A percentile compares a stretch with the other conserved stretches of the same genome.
Conservation (phyloP, 805 yeast species). For the Zygoascus tannicola region DNA sequence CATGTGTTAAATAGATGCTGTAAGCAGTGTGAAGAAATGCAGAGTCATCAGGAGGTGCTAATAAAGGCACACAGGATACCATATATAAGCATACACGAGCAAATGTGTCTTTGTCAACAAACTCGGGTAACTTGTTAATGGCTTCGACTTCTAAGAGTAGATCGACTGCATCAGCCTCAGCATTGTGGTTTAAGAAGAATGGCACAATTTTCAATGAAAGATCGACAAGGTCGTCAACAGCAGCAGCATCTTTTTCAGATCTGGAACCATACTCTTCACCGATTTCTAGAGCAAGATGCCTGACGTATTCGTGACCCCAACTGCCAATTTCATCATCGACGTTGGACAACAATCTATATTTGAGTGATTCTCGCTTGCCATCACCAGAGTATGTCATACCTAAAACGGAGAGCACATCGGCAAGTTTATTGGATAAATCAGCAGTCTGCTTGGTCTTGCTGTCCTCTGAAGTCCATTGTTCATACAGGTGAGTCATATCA, state of each 20-base stretch:
- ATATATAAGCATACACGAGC: constrained; percentile 88
- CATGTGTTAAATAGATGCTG: constrained; percentile 69
- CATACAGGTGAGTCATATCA: constrained; percentile 53
- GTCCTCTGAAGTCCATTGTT: constrained; percentile 43
- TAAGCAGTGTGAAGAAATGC: constrained; percentile 82
- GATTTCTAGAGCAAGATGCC: constrained; percentile 90
- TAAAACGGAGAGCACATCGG: constrained; percentile 84
- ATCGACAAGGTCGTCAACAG: constrained; percentile 39
- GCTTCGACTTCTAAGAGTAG: constrained; percentile 80
- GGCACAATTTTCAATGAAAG: constrained; percentile 76
- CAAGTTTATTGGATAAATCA: constrained; percentile 43
- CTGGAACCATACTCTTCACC: constrained; percentile 61
- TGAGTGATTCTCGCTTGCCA: constrained; percentile 68
- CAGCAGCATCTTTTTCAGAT: constrained; percentile 20
- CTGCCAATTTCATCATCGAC: constrained; percentile 52
- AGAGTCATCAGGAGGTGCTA: constrained; percentile 90
- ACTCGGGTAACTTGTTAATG: constrained; percentile 72
- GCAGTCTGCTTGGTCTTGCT: constrained; percentile 8
- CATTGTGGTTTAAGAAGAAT: constrained; percentile 85
- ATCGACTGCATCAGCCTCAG: constrained; percentile 98
- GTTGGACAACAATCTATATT: constrained; percentile 60
- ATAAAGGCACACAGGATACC: constrained; percentile 91
- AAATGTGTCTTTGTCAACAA: constrained; percentile 75
- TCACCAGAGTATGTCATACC: constrained; percentile 90
- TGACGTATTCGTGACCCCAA: constrained; percentile 98